phyloP scores from a whole-genome alignment of 257 asterid species.

The Solanum piurae region DNA sequence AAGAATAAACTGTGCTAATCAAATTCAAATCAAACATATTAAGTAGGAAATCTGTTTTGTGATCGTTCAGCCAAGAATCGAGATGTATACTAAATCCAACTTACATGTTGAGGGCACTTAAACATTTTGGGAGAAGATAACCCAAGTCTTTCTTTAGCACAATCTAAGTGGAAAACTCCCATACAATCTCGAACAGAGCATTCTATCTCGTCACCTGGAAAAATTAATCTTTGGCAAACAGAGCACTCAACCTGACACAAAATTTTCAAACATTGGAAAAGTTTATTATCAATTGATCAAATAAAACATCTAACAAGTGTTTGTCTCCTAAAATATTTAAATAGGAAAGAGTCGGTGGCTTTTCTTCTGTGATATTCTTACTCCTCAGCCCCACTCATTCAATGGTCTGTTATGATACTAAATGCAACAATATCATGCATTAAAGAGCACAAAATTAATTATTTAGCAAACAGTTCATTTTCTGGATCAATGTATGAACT shows the following conservation, averaged over 20 bases:
- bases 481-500: not conserved
- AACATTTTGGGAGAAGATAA: conserved; percentile 50
- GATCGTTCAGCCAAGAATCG: not conserved
- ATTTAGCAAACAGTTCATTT: not conserved
- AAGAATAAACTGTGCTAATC: not conserved
- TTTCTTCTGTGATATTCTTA: not conserved
- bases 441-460: not conserved
- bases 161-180: conserved; percentile 46
- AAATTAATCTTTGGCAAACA: conserved; percentile 45
- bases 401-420: not conserved
- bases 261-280: not conserved
- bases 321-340: not conserved
- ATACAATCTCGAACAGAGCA: conserved; percentile 66
- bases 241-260: conserved; percentile 53
- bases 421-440: not conserved
- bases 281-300: not conserved
- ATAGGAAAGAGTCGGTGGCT: not conserved
- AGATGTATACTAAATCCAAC: conserved; percentile 5
- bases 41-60: not conserved
- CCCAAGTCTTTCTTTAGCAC: conserved; percentile 42
- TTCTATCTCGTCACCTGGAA: conserved; percentile 34
- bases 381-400: not conserved
- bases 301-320: not conserved
- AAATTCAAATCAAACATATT: not conserved
- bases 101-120: conserved; percentile 95